Percentiles rank a stretch among this genome's conserved stretches.
These are phyloP conservation scores for Malus fusca DNA, from an alignment of 306 rosid genomes.

Conservation along the genomic window DNA sequence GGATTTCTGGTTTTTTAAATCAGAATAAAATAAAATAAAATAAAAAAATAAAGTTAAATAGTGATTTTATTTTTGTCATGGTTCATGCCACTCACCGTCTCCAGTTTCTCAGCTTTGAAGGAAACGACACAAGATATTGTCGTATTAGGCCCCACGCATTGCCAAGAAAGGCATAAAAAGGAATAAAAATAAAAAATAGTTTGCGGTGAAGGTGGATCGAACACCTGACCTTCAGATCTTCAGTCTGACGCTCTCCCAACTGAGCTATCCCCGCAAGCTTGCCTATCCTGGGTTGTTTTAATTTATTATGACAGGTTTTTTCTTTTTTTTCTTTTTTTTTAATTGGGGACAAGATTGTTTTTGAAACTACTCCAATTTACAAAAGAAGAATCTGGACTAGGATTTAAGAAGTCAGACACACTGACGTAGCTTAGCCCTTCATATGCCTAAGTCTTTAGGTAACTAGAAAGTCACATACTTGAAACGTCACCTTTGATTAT, in stretches of 20 bases:
- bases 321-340: too few relatives aligned
- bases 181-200: neutral
- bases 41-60: neutral
- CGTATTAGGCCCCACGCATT: neutral
- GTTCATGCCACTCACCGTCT: neutral
- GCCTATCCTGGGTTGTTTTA: accelerated
- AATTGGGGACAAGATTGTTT: too few relatives aligned
- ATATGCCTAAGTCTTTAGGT: neutral
- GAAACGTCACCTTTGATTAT: too few relatives aligned
- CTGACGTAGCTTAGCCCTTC: too few relatives aligned
- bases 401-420: too few relatives aligned
- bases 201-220: constrained; percentile 30
- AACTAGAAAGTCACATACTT: too few relatives aligned
- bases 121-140: neutral
- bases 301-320: too few relatives aligned
- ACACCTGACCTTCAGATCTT: constrained; percentile 26
- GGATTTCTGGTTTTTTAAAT: too few relatives aligned
- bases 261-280: constrained; percentile 14
- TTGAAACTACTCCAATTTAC: too few relatives aligned
- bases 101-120: neutral
- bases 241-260: constrained; percentile 29
- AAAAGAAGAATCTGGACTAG: too few relatives aligned
- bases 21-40: too few relatives aligned
- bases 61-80: neutral
- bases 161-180: accelerated